Percentiles rank a stretch among this genome's conserved stretches.
Evolutionary conservation across 441 rosid genomes (phyloP).

Genomic region (Biscutella auriculata): DNA sequence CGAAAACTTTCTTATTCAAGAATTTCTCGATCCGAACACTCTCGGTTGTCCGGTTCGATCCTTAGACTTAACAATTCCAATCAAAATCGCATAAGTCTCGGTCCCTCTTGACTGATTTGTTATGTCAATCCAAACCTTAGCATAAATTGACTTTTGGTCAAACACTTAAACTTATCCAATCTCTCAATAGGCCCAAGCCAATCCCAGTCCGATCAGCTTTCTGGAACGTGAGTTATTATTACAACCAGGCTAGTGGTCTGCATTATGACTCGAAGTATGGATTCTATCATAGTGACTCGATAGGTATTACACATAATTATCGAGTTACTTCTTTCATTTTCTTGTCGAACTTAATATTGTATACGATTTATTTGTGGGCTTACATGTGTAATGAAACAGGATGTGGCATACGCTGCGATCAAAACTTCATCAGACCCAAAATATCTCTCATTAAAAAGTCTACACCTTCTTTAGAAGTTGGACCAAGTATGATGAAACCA

Average conservation of each 20-base stretch:
- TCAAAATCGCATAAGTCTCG: too few relatives aligned
- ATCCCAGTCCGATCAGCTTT: too few relatives aligned
- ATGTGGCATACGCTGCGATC: conserved; percentile 52
- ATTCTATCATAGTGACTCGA: conserved; percentile 68
- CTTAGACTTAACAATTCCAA: too few relatives aligned
- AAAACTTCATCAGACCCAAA: conserved; percentile 32
- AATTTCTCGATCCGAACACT: too few relatives aligned
- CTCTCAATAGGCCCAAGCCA: too few relatives aligned
- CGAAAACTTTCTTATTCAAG: too few relatives aligned
- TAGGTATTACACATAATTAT: conserved; percentile 41
- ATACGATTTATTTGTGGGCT: conserved; percentile 14
- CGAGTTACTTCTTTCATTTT: background rate
- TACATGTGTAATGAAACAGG: conserved; percentile 42
- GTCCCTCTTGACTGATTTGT: too few relatives aligned
- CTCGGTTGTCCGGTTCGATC: too few relatives aligned
- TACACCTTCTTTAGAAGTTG: conserved; percentile 19
- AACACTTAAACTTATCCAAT: too few relatives aligned
- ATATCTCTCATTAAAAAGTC: conserved; percentile 31
- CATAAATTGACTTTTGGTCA: too few relatives aligned
- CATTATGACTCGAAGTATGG: conserved; percentile 73
- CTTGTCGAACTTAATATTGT: background rate
- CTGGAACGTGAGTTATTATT: conserved; percentile 69
- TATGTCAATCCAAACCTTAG: too few relatives aligned
- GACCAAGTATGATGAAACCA: conserved; percentile 23
- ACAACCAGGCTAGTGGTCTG: conserved; percentile 43